These are phyloP conservation scores for Arctium lappa DNA, from an alignment of 129 eudicot genomes.

Conservation along the genomic window DNA sequence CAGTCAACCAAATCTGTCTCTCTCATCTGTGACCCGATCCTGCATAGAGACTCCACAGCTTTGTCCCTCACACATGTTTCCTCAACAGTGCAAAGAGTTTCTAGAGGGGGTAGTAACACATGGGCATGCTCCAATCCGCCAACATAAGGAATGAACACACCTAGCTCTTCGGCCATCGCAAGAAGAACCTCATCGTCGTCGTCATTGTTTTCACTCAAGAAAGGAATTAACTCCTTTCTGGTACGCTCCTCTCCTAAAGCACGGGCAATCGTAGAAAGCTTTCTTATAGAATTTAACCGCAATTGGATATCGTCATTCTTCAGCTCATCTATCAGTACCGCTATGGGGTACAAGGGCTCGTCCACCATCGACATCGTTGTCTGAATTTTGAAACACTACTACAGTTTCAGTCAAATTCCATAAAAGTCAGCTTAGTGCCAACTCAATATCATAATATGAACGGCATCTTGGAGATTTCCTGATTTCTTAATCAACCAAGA, in stretches of 20 bases:
- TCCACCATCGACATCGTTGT: slow-evolving; percentile 79
- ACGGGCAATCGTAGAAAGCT: slow-evolving; percentile 92
- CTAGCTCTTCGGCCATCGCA: slow-evolving; percentile 98
- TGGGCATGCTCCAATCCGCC: slow-evolving; percentile 98
- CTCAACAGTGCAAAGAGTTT: slow-evolving; percentile 96
- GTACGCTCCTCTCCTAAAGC: slow-evolving; percentile 97
- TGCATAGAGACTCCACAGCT: slow-evolving; percentile 90
- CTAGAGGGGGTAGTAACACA: slow-evolving; percentile 88
- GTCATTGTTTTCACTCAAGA: slow-evolving; percentile 90
- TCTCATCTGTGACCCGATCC: slow-evolving; percentile 95
- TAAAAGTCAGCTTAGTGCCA: not conserved
- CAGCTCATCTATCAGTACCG: slow-evolving; percentile 90
- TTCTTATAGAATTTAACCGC: slow-evolving; percentile 85
- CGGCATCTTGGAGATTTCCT: not conserved
- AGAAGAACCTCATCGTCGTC: slow-evolving; percentile 98
- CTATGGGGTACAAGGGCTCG: slow-evolving; percentile 96
- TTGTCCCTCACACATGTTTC: slow-evolving; percentile 97
- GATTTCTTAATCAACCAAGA: not conserved
- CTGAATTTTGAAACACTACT: slow-evolving; percentile 11
- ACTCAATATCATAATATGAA: not conserved
- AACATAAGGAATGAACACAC: slow-evolving; percentile 95
- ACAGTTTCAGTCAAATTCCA: slow-evolving; percentile 19
- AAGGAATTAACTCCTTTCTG: slow-evolving; percentile 85
- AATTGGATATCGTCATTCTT: slow-evolving; percentile 94
- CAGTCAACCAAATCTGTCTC: slow-evolving; percentile 87